phyloP scores from a whole-genome alignment of 345 rosid genomes.

The Orychophragmus violaceus region DNA sequence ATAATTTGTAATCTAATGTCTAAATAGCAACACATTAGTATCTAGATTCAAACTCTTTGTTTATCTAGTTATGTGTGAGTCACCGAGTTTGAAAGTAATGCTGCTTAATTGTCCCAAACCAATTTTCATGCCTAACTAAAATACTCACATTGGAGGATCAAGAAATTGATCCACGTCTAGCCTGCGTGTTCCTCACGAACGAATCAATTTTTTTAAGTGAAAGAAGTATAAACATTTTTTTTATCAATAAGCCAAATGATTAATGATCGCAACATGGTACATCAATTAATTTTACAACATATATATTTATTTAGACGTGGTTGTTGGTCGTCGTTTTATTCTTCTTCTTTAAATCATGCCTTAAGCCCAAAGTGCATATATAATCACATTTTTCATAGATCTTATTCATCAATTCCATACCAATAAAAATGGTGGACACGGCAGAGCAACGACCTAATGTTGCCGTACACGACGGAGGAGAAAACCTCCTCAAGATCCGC shows the following conservation, averaged over 20 bases:
- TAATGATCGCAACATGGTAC: not conserved
- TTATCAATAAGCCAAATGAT: not conserved
- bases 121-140: not conserved
- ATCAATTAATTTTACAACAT: not conserved
- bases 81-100: not conserved
- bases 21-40: not conserved
- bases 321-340: no score
- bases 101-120: not conserved
- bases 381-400: not conserved
- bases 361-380: not conserved
- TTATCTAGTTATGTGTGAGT: not conserved
- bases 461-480: constrained; percentile 4
- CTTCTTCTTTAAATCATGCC: not conserved
- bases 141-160: not conserved
- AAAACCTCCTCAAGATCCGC: constrained; percentile 20
- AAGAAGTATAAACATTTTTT: not conserved
- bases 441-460: not conserved
- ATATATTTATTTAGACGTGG: not conserved
- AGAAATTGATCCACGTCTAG: not conserved
- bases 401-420: not conserved
- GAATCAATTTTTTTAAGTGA: not conserved
- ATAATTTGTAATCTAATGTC: not conserved
- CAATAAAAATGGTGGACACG: constrained; percentile 2
- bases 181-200: not conserved
- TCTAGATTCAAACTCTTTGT: not conserved